Percentiles rank a stretch among this genome's conserved stretches.
Evolutionary conservation across 768 basidiomycete genomes (phyloP).

Genomic region (Clavaria fumosa): DNA sequence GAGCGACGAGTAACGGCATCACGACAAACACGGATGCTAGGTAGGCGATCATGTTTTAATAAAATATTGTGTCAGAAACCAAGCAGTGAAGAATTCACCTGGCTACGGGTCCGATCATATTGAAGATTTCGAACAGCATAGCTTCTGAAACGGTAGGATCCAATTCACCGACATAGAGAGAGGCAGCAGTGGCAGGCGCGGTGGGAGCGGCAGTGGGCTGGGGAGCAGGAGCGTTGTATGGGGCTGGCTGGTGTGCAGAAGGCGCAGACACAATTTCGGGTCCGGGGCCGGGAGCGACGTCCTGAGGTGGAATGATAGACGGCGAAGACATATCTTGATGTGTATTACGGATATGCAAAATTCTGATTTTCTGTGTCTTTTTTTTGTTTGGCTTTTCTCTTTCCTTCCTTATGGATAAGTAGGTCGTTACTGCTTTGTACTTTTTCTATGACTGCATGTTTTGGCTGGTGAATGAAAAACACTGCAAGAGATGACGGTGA

Average conservation of each 20-base stretch:
- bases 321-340: conserved; percentile 59
- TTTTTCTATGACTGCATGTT: conserved; percentile 48
- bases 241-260: conserved; percentile 29
- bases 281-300: conserved; percentile 16
- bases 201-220: conserved; percentile 36
- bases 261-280: conserved; percentile 32
- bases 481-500: conserved; percentile 9
- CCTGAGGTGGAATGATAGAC: conserved; percentile 34
- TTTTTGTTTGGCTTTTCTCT: conserved; percentile 17
- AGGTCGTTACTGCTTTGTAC: conserved; percentile 89
- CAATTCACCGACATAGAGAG: conserved; percentile 97
- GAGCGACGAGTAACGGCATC: conserved; percentile 99
- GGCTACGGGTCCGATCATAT: conserved; percentile 98
- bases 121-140: conserved; percentile 99
- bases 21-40: conserved; percentile 96
- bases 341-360: no score
- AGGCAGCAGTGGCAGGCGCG: conserved; percentile 75
- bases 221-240: conserved; percentile 44
- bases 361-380: no score
- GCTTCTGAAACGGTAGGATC: conserved; percentile 97
- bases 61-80: no score
- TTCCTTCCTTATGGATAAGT: conserved; percentile 31
- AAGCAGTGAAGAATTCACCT: no score
- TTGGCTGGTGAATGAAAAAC: conserved; percentile 8
- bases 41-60: no score